Conservation (phyloP, 1,139 yeast species). For the Groenewaldozyma auringiensis region DNA sequence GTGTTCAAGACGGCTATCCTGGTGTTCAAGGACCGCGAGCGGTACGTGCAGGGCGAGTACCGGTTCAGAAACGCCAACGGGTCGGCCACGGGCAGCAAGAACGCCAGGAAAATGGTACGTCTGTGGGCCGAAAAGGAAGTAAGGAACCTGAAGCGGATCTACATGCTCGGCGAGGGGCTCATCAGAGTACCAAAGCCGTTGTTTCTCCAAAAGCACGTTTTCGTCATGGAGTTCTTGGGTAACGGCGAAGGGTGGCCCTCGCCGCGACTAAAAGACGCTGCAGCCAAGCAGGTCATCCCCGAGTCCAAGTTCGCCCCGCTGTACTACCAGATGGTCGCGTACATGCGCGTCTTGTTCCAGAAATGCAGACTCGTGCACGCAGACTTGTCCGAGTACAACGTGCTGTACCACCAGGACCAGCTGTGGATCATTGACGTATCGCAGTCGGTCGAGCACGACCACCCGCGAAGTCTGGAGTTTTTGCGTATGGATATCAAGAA, state of each 20-base stretch:
- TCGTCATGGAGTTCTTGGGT: constrained; percentile 92
- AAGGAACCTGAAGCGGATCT: constrained; percentile 76
- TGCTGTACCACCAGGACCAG: constrained; percentile 67
- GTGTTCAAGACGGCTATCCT: constrained; percentile 93
- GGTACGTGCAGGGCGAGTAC: constrained; percentile 94
- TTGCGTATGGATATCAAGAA: constrained; percentile 96
- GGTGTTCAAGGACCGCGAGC: constrained; percentile 90
- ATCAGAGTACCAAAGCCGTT: constrained; percentile 91
- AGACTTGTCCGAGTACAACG: constrained; percentile 91
- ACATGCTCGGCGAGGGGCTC: constrained; percentile 44
- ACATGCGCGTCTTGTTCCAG: constrained; percentile 82
- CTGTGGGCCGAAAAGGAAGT: constrained; percentile 99
- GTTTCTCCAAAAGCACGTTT: constrained; percentile 79
- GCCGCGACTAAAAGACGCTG: constrained; percentile 76
- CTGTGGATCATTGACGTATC: constrained; percentile 93
- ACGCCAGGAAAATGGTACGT: constrained; percentile 95
- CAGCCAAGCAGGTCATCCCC: constrained; percentile 18
- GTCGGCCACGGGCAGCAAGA: constrained; percentile 50
- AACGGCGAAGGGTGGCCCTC: constrained; percentile 65
- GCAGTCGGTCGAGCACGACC: constrained; percentile 96
- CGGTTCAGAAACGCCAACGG: constrained; percentile 73
- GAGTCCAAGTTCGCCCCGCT: constrained; percentile 54
- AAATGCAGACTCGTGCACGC: constrained; percentile 92
- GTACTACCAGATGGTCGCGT: constrained; percentile 72
- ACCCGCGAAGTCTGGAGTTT: constrained; percentile 93